A percentile compares a stretch with the other conserved stretches of the same genome.
These are phyloP conservation scores for Fusarium virguliforme DNA, from an alignment of 2,329 filamentous ascomycete species.

Conservation along the genomic window DNA sequence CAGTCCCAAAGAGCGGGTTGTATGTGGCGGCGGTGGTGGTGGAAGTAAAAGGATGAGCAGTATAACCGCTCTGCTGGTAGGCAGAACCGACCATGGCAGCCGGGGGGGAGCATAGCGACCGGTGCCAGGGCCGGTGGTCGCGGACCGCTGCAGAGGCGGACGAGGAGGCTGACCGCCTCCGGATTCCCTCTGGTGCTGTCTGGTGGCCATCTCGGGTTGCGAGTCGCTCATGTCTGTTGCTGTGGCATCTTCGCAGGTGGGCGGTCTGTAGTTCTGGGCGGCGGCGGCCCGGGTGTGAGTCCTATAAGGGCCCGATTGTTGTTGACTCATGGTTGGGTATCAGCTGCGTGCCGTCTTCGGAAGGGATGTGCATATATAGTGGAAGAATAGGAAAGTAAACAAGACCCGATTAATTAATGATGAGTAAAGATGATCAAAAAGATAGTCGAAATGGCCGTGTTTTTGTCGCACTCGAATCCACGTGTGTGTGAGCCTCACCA, in stretches of 20 bases:
- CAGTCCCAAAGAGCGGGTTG: not conserved
- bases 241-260: not conserved
- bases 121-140: not conserved
- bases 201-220: not conserved
- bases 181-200: not conserved
- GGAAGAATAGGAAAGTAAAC: no score
- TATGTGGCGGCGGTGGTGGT: not conserved
- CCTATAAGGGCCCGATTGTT: not conserved
- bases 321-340: not conserved
- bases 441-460: not conserved
- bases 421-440: no score
- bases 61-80: not conserved
- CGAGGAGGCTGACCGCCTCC: not conserved
- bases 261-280: not conserved
- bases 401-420: no score
- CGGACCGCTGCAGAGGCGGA: not conserved
- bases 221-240: constrained; percentile 5
- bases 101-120: not conserved
- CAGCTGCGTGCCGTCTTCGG: no score
- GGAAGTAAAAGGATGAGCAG: not conserved
- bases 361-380: no score
- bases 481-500: not conserved
- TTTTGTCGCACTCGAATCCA: constrained; percentile 8
- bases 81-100: not conserved
- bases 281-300: not conserved